A percentile compares a stretch with the other conserved stretches of the same genome.
Conservation (phyloP, 371 early-diverging fungal species). For the Parasitella parasitica region DNA sequence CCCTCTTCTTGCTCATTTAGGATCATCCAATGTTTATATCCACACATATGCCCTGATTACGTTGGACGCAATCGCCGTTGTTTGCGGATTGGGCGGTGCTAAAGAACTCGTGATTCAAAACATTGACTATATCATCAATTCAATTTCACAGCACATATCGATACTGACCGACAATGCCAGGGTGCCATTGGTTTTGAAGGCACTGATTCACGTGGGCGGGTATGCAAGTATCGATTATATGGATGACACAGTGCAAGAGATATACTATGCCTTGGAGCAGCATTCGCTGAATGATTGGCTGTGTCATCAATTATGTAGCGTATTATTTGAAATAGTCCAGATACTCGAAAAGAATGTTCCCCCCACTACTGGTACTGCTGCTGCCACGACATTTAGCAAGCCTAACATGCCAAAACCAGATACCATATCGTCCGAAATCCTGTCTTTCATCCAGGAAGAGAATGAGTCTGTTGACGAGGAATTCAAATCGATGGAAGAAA, state of each 20-base stretch:
- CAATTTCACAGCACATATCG: slow-evolving; percentile 49
- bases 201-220: slow-evolving; percentile 55
- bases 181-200: slow-evolving; percentile 57
- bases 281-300: slow-evolving; percentile 36
- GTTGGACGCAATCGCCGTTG: slow-evolving; percentile 33
- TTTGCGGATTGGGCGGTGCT: slow-evolving; percentile 30
- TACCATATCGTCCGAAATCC: slow-evolving; percentile 26
- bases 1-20: slow-evolving; percentile 56
- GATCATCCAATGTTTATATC: slow-evolving; percentile 39
- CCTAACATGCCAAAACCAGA: background rate
- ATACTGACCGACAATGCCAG: slow-evolving; percentile 41
- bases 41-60: slow-evolving; percentile 44
- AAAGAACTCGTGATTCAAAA: slow-evolving; percentile 50
- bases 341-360: slow-evolving; percentile 16
- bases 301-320: slow-evolving; percentile 41
- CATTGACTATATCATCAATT: slow-evolving; percentile 67
- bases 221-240: slow-evolving; percentile 45
- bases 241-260: slow-evolving; percentile 59
- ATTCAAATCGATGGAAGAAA: slow-evolving; percentile 36
- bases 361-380: background rate
- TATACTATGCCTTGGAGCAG: slow-evolving; percentile 59
- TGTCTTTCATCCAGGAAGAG: slow-evolving; percentile 17
- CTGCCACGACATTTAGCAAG: background rate
- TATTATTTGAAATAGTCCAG: slow-evolving; percentile 43
- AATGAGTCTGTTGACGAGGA: slow-evolving; percentile 3